Conservation (phyloP, 805 yeast species). For the Schizosaccharomyces japonicus region DNA sequence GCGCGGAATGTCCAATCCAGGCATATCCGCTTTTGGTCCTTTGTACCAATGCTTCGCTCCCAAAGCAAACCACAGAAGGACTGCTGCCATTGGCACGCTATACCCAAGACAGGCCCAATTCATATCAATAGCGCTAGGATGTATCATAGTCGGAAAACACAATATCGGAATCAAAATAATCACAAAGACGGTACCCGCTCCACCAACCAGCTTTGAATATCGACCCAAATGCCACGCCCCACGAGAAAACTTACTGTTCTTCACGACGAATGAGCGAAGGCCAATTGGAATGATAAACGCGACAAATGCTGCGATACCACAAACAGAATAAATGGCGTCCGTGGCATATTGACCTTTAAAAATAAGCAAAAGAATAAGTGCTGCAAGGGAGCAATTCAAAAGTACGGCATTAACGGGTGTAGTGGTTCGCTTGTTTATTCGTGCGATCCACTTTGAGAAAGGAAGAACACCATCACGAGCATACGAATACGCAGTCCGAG, state of each 20-base stretch:
- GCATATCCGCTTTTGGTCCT: not conserved
- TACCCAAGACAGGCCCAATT: not conserved
- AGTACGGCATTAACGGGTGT: constrained; percentile 18
- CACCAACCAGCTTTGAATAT: constrained; percentile 26
- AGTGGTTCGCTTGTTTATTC: constrained; percentile 23
- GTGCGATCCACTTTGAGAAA: constrained; percentile 25
- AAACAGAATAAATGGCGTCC: constrained; percentile 48
- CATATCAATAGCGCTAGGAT: not conserved
- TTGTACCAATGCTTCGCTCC: not conserved
- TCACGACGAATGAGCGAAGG: constrained; percentile 31
- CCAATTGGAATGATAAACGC: constrained; percentile 41
- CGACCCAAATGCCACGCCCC: constrained; percentile 49
- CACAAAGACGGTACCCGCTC: constrained; percentile 25
- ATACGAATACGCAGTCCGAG: constrained; percentile 42
- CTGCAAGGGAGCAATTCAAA: constrained; percentile 32
- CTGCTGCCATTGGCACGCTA: not conserved
- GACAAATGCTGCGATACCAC: constrained; percentile 43
- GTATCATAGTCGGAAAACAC: constrained; percentile 23
- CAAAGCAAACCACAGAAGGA: not conserved
- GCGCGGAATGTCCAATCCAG: too few relatives aligned
- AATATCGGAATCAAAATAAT: constrained; percentile 33
- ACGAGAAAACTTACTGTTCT: constrained; percentile 25
- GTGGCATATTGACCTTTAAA: constrained; percentile 44
- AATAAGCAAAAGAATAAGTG: constrained; percentile 30
- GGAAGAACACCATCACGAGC: constrained; percentile 50